Evolutionary conservation across 371 early-diverging fungal species (phyloP), one percentile per base, ranked within the genome.

Genomic region (Globomyces sp.): DNA sequence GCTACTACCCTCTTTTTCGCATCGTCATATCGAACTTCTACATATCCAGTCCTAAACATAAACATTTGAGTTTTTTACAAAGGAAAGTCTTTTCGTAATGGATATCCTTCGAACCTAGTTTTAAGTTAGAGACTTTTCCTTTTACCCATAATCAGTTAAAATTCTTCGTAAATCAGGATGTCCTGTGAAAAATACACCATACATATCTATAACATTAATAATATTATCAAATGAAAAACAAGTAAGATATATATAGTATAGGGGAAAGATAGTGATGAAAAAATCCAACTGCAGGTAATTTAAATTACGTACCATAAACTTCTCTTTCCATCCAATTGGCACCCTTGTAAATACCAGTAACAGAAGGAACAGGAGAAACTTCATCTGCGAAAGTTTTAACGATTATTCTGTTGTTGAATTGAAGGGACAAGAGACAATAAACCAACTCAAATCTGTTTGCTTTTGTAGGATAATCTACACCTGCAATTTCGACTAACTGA

Each of bases 321-420:
- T 98, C 99, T 76, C 99, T 90, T 81, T 98, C 99, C 68, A 91
- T 89, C 99, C 99, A 98, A 81, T 94, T 96, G 49, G 95, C 95
- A 48, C 90, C 87, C 66, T 82, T 86, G 79, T 85, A 94, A 39
- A 95, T 65, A 9, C 69, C 70, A 10, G 72, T 70, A 39, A 80
- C 68, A 44, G 78, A 93, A 8, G 98, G 98, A 1, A 98, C 94
- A 39, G 95, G 91, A 6, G 88, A 85, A 34, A 86, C 86, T 77
- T 98, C 98, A 67, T 87, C 90, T 36, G 93, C 89, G 69, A 96
- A 96, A 13, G 98, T 98, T 84, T 96, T 97, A 72, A 98, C 93
- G 40, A 40, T 37, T 41, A 63, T 37, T 66, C 98, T 92, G n/a
- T 90, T 85, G 82, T 95, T 95, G 84, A 89, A 91, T 55, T 87